Base-by-base conservation (phyloP, 1,284 basidiomycete genomes). In the Cutaneotrichosporon sp. region DNA sequence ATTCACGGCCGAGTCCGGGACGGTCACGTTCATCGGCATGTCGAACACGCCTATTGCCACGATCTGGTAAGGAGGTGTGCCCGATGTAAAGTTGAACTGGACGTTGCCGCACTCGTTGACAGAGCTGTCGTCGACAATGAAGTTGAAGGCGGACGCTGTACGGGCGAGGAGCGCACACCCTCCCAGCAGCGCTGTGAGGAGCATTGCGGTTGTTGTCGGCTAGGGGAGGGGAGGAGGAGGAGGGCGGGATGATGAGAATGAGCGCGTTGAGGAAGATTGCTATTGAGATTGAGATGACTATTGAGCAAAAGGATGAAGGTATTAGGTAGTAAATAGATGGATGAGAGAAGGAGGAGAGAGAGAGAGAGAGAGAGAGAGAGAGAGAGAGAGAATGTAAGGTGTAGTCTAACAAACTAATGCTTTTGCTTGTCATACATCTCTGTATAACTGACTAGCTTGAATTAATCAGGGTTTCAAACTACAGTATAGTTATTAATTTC, bases 151-250 rank as follows among this genome's bases (percentile, higher is more conserved):
- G 21, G 56, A 18, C n/a, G 56, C 63, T 18, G 36, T 38, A 36
- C 49, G 42, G 13, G 42, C 40, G 32, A 31, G 52, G 26, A 59
- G 42, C 13, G 56, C 47, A 26, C 32, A 46, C 50, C 18, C 51
- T 36, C 30, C 30, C 14, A 47, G 46, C 53, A 56, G 53, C 49
- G 86, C 30, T 34, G 51, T n/a, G 78, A 83, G 47, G 75, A 81
- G 52, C 81, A 86, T 60, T 84, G 82, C 46, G 78, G 89, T 36
- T 31, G 51, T 10, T 32, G 7, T 13, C 4, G 13, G 49, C 49
- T 21, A 2, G 49, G 16, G 9, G 7, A 5, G 26, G 30, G 22
- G 49, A 18, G 14, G 21, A 14, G 51, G 30, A n/a, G 16, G 31
- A 13, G 31, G 51, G 26, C 16, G 26, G 8, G 31, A 7, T 2